Base-by-base conservation (phyloP, 139 green algal species). In the Closterium sp. region DNA sequence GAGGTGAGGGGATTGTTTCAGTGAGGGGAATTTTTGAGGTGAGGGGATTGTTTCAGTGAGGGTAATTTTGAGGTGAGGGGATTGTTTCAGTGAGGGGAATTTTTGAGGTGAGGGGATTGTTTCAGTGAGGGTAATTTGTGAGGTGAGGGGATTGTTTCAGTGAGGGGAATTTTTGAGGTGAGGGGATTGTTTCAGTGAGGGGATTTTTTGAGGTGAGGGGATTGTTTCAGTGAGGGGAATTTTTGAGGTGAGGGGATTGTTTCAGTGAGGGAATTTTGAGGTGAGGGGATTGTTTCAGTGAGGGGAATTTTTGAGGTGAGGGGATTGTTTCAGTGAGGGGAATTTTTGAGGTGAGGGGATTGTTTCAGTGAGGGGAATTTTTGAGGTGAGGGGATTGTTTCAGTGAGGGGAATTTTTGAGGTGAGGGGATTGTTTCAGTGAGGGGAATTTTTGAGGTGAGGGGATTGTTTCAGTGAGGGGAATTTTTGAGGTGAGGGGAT, bases 131-230 rank as follows among this genome's bases (percentile, higher is more conserved):
- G n/a, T n/a, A n/a, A n/a, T n/a, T n/a, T n/a, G n/a, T n/a, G 93
- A 96, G 94, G 94, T 94, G 19, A 31, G 88, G 7, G 73, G 84
- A 30, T 22, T n/a, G n/a, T n/a, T n/a, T n/a, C n/a, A 31, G 29
- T 88, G 21, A 24, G 29, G 30, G n/a, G n/a, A n/a, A n/a, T n/a
- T n/a, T n/a, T n/a, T n/a, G 93, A 96, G 94, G 94, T 94, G 19
- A 31, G 88, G 7, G 73, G 84, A 30, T 22, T n/a, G n/a, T n/a
- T n/a, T n/a, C n/a, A 31, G 29, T 88, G 21, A 24, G 29, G 30
- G n/a, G n/a, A n/a, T n/a, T n/a, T n/a, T n/a, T n/a, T n/a, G 93
- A 96, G 94, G 94, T 94, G 19, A 31, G 88, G 7, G 73, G 84
- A 30, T 22, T n/a, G n/a, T n/a, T n/a, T n/a, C n/a, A 31, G 29